phyloP scores from a whole-genome alignment of 306 rosid species.

The Quercus robur region DNA sequence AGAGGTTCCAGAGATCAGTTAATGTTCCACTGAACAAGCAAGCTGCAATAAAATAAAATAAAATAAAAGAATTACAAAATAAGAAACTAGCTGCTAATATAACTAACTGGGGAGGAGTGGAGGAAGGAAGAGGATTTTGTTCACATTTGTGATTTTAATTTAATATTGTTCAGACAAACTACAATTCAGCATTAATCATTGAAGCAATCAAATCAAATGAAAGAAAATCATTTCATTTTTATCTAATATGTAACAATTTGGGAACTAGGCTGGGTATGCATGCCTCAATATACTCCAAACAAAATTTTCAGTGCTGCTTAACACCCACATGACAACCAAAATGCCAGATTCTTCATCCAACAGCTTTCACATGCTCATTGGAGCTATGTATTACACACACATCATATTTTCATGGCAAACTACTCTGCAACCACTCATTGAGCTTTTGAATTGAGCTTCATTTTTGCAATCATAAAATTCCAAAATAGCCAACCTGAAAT shows the following conservation, averaged over 20 bases:
- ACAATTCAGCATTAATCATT: not conserved
- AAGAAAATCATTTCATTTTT: not conserved
- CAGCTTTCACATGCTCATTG: not conserved
- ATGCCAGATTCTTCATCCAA: not conserved
- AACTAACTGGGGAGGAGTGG: no score
- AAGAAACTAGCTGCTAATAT: not conserved
- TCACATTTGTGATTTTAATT: no score
- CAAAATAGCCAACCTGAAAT: not conserved
- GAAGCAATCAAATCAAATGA: not conserved
- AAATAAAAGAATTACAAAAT: not conserved
- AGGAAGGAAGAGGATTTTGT: no score
- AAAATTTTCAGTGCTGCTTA: not conserved
- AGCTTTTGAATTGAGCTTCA: not conserved
- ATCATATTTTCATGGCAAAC: not conserved
- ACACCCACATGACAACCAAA: not conserved
- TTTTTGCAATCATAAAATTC: not conserved
- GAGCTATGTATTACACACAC: not conserved
- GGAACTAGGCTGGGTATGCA: not conserved
- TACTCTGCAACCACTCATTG: not conserved
- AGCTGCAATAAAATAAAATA: slow-evolving; percentile 8
- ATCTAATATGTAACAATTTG: not conserved
- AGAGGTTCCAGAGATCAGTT: not conserved
- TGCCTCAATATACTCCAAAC: not conserved
- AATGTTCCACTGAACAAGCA: slow-evolving; percentile 27
- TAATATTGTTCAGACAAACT: no score